phyloP scores from a whole-genome alignment of 2,329 filamentous ascomycete species.

The Exophiala alcalophila region DNA sequence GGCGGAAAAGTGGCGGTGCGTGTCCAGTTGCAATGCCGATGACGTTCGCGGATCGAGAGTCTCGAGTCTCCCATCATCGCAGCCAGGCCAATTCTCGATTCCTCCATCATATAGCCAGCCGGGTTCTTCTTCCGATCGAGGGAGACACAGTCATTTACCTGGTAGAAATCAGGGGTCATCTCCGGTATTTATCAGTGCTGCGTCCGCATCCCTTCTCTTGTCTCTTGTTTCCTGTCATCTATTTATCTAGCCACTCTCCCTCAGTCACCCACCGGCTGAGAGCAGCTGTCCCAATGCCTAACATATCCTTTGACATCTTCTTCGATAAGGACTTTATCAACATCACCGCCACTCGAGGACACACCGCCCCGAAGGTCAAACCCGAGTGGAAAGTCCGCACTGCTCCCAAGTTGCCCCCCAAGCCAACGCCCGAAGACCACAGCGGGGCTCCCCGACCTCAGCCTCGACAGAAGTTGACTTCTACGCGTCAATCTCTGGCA shows the following conservation, averaged over 20 bases:
- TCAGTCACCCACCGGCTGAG: slow-evolving; percentile 14
- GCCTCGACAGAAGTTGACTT: slow-evolving; percentile 26
- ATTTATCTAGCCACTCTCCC: slow-evolving; percentile 6
- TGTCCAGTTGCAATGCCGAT: slow-evolving; percentile 12
- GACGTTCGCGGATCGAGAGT: slow-evolving; percentile 20
- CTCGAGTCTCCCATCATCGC: no score
- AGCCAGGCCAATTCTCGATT: no score
- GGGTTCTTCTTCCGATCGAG: no score
- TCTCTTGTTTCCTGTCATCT: background rate
- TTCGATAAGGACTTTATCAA: slow-evolving; percentile 34
- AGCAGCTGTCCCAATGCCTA: slow-evolving; percentile 30
- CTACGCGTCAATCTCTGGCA: slow-evolving; percentile 21
- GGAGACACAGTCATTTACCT: background rate
- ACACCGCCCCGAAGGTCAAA: slow-evolving; percentile 31
- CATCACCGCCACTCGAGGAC: slow-evolving; percentile 31
- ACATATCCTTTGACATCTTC: slow-evolving; percentile 33
- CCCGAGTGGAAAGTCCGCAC: slow-evolving; percentile 33
- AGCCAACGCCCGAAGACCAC: slow-evolving; percentile 23
- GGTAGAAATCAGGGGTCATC: no score
- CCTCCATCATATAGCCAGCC: no score
- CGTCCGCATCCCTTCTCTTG: background rate
- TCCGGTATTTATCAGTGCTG: no score
- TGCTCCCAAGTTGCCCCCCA: slow-evolving; percentile 31
- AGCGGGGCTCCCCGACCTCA: slow-evolving; percentile 21
- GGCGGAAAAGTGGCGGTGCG: slow-evolving; percentile 25